Evolutionary conservation across 192 early-diverging fungal genomes (phyloP).

Genomic region (Mortierella alpina): DNA sequence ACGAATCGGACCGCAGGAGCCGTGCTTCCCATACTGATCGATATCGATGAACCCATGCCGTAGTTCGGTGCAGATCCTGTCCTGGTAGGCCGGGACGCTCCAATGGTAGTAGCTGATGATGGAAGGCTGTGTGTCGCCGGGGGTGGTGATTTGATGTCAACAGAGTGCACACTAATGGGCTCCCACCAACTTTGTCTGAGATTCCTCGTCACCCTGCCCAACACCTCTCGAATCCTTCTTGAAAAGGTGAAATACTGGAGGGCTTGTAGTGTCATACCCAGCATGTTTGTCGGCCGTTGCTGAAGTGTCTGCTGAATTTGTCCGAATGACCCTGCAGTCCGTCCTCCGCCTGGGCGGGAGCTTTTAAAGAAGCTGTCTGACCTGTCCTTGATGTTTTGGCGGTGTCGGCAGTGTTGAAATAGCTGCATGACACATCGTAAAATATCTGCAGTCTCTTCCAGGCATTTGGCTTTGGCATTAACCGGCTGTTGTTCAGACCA

Average conservation of each 20-base stretch:
- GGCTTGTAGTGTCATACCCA: constrained; percentile 24
- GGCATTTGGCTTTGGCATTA: background rate
- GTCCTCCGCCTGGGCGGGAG: constrained; percentile 42
- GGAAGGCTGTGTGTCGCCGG: background rate
- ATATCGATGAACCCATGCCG: constrained; percentile 36
- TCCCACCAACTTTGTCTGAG: constrained; percentile 46
- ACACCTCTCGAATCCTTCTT: constrained; percentile 21
- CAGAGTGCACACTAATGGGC: constrained; percentile 24
- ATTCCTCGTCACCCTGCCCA: constrained; percentile 25
- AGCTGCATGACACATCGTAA: constrained; percentile 33
- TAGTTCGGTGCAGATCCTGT: constrained; percentile 4
- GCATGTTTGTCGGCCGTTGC: constrained; percentile 32
- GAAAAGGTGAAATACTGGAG: constrained; percentile 43
- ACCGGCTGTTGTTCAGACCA: background rate
- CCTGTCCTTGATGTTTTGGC: constrained; percentile 47
- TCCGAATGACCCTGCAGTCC: constrained; percentile 31
- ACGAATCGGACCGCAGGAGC: constrained; percentile 30
- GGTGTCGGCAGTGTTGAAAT: constrained; percentile 34
- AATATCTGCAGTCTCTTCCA: constrained; percentile 25
- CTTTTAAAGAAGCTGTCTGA: constrained; percentile 49
- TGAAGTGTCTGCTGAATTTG: constrained; percentile 43
- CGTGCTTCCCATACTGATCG: constrained; percentile 26
- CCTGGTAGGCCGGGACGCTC: background rate
- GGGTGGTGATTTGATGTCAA: constrained; percentile 30
- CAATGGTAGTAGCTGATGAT: background rate